Percentiles rank a stretch among this genome's conserved stretches.
These are phyloP conservation scores for Porodaedalea pini DNA, from an alignment of 1,284 basidiomycete species.

Conservation along the genomic window DNA sequence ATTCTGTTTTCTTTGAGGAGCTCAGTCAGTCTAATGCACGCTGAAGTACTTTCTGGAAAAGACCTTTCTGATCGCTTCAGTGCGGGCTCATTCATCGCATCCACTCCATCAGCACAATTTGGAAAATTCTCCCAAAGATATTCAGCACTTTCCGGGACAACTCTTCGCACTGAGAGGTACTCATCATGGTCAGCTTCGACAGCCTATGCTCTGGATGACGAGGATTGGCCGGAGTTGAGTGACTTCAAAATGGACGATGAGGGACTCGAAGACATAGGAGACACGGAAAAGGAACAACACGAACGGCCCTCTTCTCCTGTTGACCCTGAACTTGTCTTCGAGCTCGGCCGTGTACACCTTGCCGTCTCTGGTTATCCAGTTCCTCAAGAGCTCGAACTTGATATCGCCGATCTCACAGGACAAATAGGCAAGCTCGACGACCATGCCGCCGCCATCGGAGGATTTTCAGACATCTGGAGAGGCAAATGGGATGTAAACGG, in stretches of 20 bases:
- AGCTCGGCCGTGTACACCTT: constrained; percentile 3
- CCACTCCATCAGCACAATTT: neutral
- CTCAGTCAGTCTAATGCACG: neutral
- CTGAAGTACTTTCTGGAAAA: neutral
- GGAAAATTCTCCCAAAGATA: neutral
- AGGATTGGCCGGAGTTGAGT: constrained; percentile 2
- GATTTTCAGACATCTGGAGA: constrained; percentile 19
- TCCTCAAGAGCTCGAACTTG: neutral
- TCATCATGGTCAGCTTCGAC: neutral
- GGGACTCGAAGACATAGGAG: neutral
- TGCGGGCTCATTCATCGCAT: neutral
- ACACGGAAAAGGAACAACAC: neutral
- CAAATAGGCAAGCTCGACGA: constrained; percentile 9
- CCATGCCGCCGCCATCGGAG: constrained; percentile 13
- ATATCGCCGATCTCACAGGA: constrained; percentile 14
- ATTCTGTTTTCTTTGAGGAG: too few species aligned
- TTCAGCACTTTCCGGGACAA: constrained; percentile 10
- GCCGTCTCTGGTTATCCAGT: constrained; percentile 6
- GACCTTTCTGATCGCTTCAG: neutral
- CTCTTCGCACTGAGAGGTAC: neutral
- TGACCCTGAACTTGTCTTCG: constrained; percentile 18
- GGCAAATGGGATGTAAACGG: constrained; percentile 9
- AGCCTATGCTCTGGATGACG: neutral
- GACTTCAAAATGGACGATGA: neutral
- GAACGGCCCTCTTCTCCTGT: constrained; percentile 13